phyloP scores from a whole-genome alignment of 2,329 filamentous ascomycete species.

The Microthyrium microscopicum region DNA sequence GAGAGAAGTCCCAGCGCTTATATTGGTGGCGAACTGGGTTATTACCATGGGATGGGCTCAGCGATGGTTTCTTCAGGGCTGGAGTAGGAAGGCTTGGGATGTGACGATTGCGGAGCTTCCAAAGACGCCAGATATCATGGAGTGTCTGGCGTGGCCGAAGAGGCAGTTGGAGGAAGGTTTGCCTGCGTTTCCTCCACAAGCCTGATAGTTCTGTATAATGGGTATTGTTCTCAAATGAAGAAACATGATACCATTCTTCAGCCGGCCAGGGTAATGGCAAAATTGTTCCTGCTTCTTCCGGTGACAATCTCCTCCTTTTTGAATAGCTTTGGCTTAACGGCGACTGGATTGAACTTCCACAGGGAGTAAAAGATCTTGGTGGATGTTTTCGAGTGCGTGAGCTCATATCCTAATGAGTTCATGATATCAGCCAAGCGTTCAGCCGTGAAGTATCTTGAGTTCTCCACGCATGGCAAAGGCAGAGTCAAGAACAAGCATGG shows the following conservation, averaged over 20 bases:
- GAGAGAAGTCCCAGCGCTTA: too few relatives aligned
- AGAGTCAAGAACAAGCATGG: constrained; percentile 78
- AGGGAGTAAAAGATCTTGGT: constrained; percentile 78
- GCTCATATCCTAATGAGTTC: constrained; percentile 54
- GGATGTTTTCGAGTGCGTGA: constrained; percentile 53
- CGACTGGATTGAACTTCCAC: constrained; percentile 40
- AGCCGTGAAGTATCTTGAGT: constrained; percentile 79
- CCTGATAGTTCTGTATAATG: too few relatives aligned
- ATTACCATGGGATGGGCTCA: too few relatives aligned
- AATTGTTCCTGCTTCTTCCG: constrained; percentile 8
- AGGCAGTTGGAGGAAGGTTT: too few relatives aligned
- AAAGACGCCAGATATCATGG: too few relatives aligned
- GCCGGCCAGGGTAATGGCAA: constrained; percentile 7
- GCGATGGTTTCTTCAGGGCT: too few relatives aligned
- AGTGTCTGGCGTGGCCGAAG: too few relatives aligned
- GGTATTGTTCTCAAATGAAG: too few relatives aligned
- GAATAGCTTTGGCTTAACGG: not conserved
- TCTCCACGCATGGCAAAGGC: constrained; percentile 71
- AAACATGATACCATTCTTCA: not conserved
- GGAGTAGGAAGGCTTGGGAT: too few relatives aligned
- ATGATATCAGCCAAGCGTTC: constrained; percentile 55
- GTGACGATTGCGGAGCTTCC: too few relatives aligned
- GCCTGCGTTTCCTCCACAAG: too few relatives aligned
- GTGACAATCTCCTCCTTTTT: constrained; percentile 8
- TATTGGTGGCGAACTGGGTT: too few relatives aligned